Base-by-base conservation (phyloP, 2,329 filamentous ascomycete species). In the Botrytis porri region DNA sequence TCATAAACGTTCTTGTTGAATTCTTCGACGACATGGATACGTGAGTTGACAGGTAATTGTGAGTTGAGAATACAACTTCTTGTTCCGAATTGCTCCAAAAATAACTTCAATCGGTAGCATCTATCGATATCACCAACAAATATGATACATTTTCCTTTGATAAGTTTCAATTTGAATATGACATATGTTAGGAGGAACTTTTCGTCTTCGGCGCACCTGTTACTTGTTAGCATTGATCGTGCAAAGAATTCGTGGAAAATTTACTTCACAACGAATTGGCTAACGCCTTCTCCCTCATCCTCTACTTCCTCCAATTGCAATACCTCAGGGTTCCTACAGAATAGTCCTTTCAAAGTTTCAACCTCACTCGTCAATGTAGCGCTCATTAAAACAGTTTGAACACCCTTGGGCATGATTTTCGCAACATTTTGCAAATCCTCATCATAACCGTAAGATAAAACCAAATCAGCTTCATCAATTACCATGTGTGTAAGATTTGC, bases 1-100 rank as follows among this genome's bases (percentile, higher is more conserved):
- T 99, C 95, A 86, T 99, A 99, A 10, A 98, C 90, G 70, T 93
- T 93, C 83, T 93, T 93, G 84, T 98, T 99, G 84, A 99, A 99
- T 81, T 98, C 94, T 79, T 98, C 93, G 4, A 99, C 95, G 2
- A 97, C 94, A 81, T 99, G 95, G 57, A 98, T 90, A 74, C 96
- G 88, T 1, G 93, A 96, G 80, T 98, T 98, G 76, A 98, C 91
- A 0, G 96, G 96, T 51, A 99, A 84, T 80, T 99, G 95, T 1
- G 94, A 96, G 83, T 99, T 99, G 59, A 99, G 84, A 41, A 98
- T 93, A 82, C 93, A 97, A 79, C 93, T 95, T 81, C 94, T 92
- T 80, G 98, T 95, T 64, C 94, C 95, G 80, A 99, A 99, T 81
- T 99, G 96, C 82, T 99, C 96, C 70, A 99, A 88, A 81, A 96